These are phyloP conservation scores for Taphrina communis DNA, from an alignment of 1,139 yeast species.

Conservation along the genomic window DNA sequence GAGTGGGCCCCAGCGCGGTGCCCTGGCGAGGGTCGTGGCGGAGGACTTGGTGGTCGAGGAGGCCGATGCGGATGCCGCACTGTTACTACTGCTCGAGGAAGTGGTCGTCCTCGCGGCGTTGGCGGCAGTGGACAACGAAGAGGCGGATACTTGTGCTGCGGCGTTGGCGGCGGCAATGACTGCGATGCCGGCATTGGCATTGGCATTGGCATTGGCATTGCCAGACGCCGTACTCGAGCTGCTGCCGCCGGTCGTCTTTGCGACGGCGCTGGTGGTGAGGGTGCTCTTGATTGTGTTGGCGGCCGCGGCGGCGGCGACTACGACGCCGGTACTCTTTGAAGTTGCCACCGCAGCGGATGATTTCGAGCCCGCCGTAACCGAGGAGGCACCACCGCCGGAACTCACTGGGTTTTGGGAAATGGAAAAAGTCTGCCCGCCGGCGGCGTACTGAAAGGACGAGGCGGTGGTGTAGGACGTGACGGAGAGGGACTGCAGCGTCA, in stretches of 20 bases:
- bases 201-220: background rate
- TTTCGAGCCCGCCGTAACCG: background rate
- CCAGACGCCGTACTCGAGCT: background rate
- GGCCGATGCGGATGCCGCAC: background rate
- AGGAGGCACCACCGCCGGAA: too few species aligned
- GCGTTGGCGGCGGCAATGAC: constrained; percentile 17
- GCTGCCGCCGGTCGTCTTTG: background rate
- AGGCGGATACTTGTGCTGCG: constrained; percentile 12
- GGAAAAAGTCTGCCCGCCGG: constrained; percentile 22
- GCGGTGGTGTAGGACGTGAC: constrained; percentile 36
- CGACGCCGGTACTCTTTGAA: background rate
- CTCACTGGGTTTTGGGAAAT: constrained; percentile 13
- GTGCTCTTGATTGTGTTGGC: background rate
- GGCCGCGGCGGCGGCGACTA: constrained; percentile 2
- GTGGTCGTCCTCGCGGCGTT: background rate
- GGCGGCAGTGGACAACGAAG: background rate
- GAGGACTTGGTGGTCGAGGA: constrained; percentile 2
- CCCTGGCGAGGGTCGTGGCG: background rate
- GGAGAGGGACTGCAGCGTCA: constrained; percentile 25
- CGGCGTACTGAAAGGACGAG: constrained; percentile 26
- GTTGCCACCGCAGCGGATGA: constrained; percentile 2
- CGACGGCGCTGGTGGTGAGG: background rate
- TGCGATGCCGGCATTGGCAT: background rate
- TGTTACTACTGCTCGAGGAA: background rate
- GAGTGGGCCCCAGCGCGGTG: background rate